Evolutionary conservation across 1,139 yeast genomes (phyloP), one percentile per base, ranked within the genome.

Genomic region (Saccharomyces pastorianus): DNA sequence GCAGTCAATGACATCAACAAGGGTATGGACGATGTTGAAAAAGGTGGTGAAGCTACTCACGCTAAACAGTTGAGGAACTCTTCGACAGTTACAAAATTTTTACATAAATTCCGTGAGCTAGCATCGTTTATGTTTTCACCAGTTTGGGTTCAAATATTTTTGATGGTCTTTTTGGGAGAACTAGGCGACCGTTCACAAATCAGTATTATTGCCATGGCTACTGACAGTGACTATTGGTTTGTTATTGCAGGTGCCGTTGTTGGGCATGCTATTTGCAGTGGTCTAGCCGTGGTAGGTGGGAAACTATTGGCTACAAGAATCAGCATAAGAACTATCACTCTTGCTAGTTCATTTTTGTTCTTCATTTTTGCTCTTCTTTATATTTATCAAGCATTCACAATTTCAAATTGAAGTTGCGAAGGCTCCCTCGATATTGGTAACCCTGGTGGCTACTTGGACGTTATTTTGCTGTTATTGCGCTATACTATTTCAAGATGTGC

Each of bases 141-240:
- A 2, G 75, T 84, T 14, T 93, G 96, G 91, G 86, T 91, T 62
- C 97, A 93, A 73, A 95, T 93, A 4, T 93, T 93, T 69, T 83
- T 85, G 53, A 91, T 95, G 98, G 89, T 96, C 1, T 95, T 95
- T 70, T 76, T 93, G 55, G 99, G 97, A 56, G 99, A 93, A 74
- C 90, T 98, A 96, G 99, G 99, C 51, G 99, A 93, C 71, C 83
- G 99, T 66, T 90, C 97, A 13, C 99, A 93, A 73, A 89, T 93
- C 53, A 96, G 98, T 42, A 95, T 97, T 47, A 90, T 93, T 65
- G 99, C 99, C 52, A 87, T 93, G 95, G 98, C 98, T 50, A 96
- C 99, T 1, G 97, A 97, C 44, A 84, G 90, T 42, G 88, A 90
- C 70, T 93, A 89, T 73, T 84, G 95, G 93, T 78, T 78, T 65